These are phyloP conservation scores for Emericellopsis terricola DNA, from an alignment of 495 filamentous ascomycete genomes.

Conservation along the genomic window DNA sequence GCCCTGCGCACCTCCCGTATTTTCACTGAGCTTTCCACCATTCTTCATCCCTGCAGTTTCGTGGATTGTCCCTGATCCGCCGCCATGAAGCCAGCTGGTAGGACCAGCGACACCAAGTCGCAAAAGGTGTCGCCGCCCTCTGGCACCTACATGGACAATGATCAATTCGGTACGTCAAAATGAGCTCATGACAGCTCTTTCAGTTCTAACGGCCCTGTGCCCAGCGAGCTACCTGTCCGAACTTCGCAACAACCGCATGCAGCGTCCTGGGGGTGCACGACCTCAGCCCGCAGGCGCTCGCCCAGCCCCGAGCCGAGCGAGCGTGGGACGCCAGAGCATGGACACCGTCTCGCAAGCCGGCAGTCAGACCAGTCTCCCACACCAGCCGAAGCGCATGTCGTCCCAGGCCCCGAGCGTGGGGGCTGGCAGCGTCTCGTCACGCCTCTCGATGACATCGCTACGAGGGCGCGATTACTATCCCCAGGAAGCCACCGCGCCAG, in stretches of 20 bases:
- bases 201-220: constrained; percentile 4
- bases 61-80: not conserved
- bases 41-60: not conserved
- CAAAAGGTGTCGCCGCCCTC: constrained; percentile 54
- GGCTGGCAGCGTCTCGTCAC: constrained; percentile 21
- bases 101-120: constrained; percentile 14
- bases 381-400: constrained; percentile 6
- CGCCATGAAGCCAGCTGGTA: not conserved
- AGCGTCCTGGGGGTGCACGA: constrained; percentile 60
- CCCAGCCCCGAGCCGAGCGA: constrained; percentile 3
- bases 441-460: constrained; percentile 15
- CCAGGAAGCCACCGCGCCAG: constrained; percentile 10
- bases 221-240: constrained; percentile 62
- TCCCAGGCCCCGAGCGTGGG: constrained; percentile 7
- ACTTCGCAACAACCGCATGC: constrained; percentile 60
- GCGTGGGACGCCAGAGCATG: constrained; percentile 5
- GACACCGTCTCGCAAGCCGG: constrained; percentile 6
- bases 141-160: constrained; percentile 67
- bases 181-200: not conserved
- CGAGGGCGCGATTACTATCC: constrained; percentile 27
- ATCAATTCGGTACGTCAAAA: constrained; percentile 58
- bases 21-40: too few relatives aligned
- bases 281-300: constrained; percentile 39
- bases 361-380: too few relatives aligned
- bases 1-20: too few relatives aligned